A percentile compares a stretch with the other conserved stretches of the same genome.
These are phyloP conservation scores for Panaeolus papilionaceus DNA, from an alignment of 768 basidiomycete genomes.

Conservation along the genomic window DNA sequence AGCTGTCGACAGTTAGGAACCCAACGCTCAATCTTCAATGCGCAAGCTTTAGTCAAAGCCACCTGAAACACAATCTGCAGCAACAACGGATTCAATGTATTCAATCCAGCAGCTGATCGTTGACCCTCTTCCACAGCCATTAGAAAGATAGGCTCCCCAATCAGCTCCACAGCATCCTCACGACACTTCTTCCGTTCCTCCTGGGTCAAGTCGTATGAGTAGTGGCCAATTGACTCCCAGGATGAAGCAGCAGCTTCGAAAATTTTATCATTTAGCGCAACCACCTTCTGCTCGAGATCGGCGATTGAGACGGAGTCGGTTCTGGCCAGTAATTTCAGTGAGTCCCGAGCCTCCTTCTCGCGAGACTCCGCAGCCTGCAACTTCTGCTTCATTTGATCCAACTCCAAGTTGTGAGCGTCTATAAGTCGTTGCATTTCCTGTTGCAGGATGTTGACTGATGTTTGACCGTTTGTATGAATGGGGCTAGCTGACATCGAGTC, in stretches of 20 bases:
- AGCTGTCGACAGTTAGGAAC: background rate
- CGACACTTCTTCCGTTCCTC: background rate
- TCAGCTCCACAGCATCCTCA: background rate
- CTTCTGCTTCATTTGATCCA: too few species aligned
- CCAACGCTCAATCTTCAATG: background rate
- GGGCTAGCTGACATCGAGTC: too few species aligned
- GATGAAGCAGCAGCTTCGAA: background rate
- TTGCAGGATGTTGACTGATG: too few species aligned
- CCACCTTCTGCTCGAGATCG: conserved; percentile 15
- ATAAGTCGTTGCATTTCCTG: too few species aligned
- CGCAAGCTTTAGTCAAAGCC: background rate
- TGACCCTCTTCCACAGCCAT: background rate
- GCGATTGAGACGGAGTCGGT: conserved; percentile 17
- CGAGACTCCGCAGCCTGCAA: background rate
- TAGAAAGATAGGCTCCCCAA: background rate
- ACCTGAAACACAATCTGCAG: conserved; percentile 14
- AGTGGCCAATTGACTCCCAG: background rate
- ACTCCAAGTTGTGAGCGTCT: too few species aligned
- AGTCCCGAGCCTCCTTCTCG: conserved; percentile 16
- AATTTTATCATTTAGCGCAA: background rate
- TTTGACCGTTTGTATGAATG: too few species aligned
- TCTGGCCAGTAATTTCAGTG: conserved; percentile 15
- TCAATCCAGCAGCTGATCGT: background rate
- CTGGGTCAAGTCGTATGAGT: background rate
- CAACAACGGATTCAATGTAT: conserved; percentile 13